Evolutionary conservation across 306 rosid genomes (phyloP), one percentile per base, ranked within the genome.

Genomic region (Parietaria judaica): DNA sequence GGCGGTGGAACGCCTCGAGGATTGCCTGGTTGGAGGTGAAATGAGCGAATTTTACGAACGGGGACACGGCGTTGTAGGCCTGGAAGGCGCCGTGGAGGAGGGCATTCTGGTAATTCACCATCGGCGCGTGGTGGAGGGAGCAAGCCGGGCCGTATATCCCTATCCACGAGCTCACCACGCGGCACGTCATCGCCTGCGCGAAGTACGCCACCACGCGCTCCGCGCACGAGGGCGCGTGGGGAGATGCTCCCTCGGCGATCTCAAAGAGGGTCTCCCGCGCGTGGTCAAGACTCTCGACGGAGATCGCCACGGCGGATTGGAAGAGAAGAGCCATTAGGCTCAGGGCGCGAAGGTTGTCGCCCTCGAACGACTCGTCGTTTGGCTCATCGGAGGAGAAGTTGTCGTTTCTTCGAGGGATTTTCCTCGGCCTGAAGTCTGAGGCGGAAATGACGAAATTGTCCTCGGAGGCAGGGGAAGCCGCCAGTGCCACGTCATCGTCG

Each of bases 11-110:
- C 0, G 96, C 87, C 44, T 91, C 95, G 11, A 85, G 89, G 5
- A 85, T 91, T 13, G 98, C 95, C 39, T 88, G 95, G 74, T 91
- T 91, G 43, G 96, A 83, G 67, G 92, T 84, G 80, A 88, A 88
- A 56, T 91, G 98, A 13, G 98, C 79, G 54, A 87, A 85, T 60
- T 88, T 88, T 59, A 88, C 74, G 83, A 88, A 87, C 51, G 96
- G 98, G 8, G 96, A 85, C 51, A 83, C 47, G 35, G 75, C 82
- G 78, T 78, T 83, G 80, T 85, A 88, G 11, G 82, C 77, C 57
- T 91, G 95, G 75, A 91, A 78, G 58, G 96, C 57, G 6, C 66
- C 54, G 66, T 80, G 85, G 6, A 91, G 36, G 57, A 53, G 57
- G 57, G 36, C 11, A 11, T 53, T 53, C 31, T 53, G 57, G 57